A percentile compares a stretch with the other conserved stretches of the same genome.
Conservation (phyloP, 495 filamentous ascomycete genomes). For the Pyrenula aspistea region DNA sequence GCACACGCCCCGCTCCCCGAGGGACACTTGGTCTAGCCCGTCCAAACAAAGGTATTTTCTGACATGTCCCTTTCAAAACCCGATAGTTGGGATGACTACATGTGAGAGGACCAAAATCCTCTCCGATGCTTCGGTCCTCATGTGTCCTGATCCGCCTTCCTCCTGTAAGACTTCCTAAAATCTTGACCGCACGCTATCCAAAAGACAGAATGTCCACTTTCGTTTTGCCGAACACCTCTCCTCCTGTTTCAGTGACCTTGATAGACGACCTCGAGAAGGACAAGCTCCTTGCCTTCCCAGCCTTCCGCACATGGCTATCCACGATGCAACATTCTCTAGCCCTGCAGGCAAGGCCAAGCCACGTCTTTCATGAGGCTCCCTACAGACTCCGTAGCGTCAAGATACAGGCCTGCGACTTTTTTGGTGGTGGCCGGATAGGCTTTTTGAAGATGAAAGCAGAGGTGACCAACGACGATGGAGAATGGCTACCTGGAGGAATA, state of each 20-base stretch:
- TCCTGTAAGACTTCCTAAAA: background rate
- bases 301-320: constrained; percentile 61
- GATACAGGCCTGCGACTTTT: constrained; percentile 65
- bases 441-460: constrained; percentile 67
- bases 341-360: constrained; percentile 44
- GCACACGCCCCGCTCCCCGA: no score
- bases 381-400: constrained; percentile 59
- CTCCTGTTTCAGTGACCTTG: constrained; percentile 38
- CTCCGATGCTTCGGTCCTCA: no score
- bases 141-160: no score
- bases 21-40: no score
- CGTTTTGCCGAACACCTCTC: background rate
- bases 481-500: constrained; percentile 60
- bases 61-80: no score
- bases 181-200: background rate
- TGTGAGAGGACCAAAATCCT: no score
- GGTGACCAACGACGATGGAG: constrained; percentile 49
- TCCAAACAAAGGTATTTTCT: no score
- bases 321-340: constrained; percentile 54
- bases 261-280: constrained; percentile 45
- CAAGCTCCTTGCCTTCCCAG: constrained; percentile 55
- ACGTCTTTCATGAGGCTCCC: constrained; percentile 60
- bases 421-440: constrained; percentile 50
- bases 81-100: no score
- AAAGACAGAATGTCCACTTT: background rate